A percentile compares a stretch with the other conserved stretches of the same genome.
phyloP scores from a whole-genome alignment of 768 basidiomycete genomes.

The Tephrocybe sp. region DNA sequence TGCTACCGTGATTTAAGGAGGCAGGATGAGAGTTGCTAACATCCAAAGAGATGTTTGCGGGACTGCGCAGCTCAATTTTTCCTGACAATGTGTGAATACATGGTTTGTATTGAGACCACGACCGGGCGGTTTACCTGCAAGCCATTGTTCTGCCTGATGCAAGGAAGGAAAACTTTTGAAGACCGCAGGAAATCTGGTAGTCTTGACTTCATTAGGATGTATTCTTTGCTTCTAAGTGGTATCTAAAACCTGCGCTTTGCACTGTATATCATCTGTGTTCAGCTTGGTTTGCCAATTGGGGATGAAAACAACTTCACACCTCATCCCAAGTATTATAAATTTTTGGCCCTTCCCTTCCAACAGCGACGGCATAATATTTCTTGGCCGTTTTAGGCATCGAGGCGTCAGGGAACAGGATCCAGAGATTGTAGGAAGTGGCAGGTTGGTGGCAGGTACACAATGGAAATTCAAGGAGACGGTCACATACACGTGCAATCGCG shows the following conservation, averaged over 20 bases:
- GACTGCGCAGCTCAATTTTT: neutral
- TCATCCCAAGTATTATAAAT: conserved; percentile 62
- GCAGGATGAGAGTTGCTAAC: neutral
- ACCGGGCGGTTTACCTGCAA: conserved; percentile 25
- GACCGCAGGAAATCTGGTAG: conserved; percentile 49
- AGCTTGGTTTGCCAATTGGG: neutral
- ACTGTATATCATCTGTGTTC: conserved; percentile 29
- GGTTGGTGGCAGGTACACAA: no score
- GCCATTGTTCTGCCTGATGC: conserved; percentile 50
- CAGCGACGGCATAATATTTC: conserved; percentile 62
- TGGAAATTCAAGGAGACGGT: neutral
- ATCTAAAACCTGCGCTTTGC: conserved; percentile 40
- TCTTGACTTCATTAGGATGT: conserved; percentile 30
- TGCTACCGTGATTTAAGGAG: neutral
- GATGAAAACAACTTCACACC: conserved; percentile 38
- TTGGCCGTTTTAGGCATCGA: conserved; percentile 27
- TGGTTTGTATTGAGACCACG: neutral
- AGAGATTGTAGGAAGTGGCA: neutral
- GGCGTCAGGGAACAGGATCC: neutral
- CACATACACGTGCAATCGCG: conserved; percentile 11
- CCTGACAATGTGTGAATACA: neutral
- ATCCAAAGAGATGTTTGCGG: no score
- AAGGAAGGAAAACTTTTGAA: conserved; percentile 50
- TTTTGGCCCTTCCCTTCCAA: conserved; percentile 54
- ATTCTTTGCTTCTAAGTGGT: neutral